Evolutionary conservation across 2,329 filamentous ascomycete genomes (phyloP), one percentile per base, ranked within the genome.

Genomic region (Beauveria rudraprayagi): DNA sequence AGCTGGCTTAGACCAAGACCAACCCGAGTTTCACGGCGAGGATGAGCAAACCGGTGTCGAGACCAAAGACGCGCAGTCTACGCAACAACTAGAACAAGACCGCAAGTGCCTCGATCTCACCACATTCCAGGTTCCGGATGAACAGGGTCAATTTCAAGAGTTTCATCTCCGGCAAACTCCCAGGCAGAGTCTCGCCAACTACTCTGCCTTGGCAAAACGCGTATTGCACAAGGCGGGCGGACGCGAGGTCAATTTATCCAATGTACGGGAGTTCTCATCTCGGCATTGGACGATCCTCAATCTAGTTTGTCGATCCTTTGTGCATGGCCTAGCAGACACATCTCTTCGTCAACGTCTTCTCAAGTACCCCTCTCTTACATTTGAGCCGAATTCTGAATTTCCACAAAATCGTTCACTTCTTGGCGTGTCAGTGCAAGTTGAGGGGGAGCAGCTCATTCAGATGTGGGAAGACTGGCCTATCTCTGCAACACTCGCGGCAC

Each of bases 381-480:
- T 76, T 34, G 69, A 68, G 16, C 63, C 69, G 9, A 56, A 63
- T 1, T 59, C 68, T 0, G 67, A 69, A 2, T 56, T 64, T 2
- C 65, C 70, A 6, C 70, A 70, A 55, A 70, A 74, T 61, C 78
- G 81, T 44, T 82, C 83, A 3, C 76, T 87, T 1, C 71, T 75
- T n/a, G 81, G 82, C 0, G 76, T 84, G 2, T 78, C 75, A 63
- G 77, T 73, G 16, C 81, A 86, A 64, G 70, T 78, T 2, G 84
- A 87, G 66, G 84, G 84, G 8, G 84, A 87, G 66, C 72, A 73
- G 22, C 68, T 85, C 24, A 72, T 80, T 1, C 75, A 80, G 67
- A 67, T 74, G 3, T 83, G 77, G 76, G 76, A 80, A 22, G 68
- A 63, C 34, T 62, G 60, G 56, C n/a, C 44, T 5, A 6, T 56